A percentile compares a stretch with the other conserved stretches of the same genome.
Evolutionary conservation across 495 filamentous ascomycete species (phyloP).

Genomic region (Penicillium argentinense): DNA sequence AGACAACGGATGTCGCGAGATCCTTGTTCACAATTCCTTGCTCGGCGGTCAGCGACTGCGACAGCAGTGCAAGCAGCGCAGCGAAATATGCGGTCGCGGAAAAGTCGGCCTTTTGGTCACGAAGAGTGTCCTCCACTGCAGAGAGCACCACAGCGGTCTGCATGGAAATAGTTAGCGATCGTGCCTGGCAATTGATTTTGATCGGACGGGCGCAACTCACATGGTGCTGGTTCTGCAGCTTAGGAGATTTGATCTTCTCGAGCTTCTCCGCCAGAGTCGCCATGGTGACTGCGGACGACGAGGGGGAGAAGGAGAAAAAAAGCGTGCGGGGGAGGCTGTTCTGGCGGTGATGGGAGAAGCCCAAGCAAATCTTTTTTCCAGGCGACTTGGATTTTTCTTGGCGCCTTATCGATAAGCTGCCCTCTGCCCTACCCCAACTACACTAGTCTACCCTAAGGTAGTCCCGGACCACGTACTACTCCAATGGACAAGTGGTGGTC

Average conservation of each 20-base stretch:
- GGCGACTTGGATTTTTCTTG: no score
- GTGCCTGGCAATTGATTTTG: conserved; percentile 1
- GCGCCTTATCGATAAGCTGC: conserved; percentile 31
- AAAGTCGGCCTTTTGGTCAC: conserved; percentile 76
- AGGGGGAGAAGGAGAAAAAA: conserved; percentile 23
- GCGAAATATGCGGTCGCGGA: conserved; percentile 92
- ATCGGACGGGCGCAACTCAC: conserved; percentile 45
- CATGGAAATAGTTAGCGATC: conserved; percentile 15
- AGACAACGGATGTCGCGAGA: conserved; percentile 83
- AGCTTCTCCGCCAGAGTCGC: conserved; percentile 87
- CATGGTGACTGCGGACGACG: conserved; percentile 39
- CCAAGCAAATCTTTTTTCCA: no score
- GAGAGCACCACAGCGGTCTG: conserved; percentile 86
- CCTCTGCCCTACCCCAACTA: no score
- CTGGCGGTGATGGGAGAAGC: conserved; percentile 31
- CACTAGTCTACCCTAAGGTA: neutral
- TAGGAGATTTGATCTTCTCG: conserved; percentile 93
- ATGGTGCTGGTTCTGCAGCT: conserved; percentile 92
- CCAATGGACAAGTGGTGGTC: neutral
- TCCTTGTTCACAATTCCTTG: conserved; percentile 75
- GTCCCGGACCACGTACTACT: neutral
- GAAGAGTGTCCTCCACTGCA: conserved; percentile 89
- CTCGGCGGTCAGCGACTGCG: conserved; percentile 64
- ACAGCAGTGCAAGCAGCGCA: conserved; percentile 87
- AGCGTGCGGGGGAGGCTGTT: conserved; percentile 34